A percentile compares a stretch with the other conserved stretches of the same genome.
Conservation (phyloP, 1,284 basidiomycete genomes). For the Ustilago hordei region DNA sequence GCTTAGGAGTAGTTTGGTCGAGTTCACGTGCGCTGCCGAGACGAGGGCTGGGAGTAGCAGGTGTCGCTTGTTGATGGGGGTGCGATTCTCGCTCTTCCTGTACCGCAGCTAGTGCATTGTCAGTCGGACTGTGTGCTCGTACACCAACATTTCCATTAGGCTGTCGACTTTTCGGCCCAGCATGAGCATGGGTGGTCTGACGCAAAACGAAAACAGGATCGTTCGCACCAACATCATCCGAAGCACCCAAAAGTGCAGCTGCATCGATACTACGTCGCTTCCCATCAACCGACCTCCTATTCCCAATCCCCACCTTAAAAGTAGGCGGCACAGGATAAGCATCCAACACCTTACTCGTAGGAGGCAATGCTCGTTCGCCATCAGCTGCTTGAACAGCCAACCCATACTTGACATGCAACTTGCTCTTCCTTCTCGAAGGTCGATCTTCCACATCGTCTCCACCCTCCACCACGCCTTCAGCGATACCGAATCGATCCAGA, state of each 20-base stretch:
- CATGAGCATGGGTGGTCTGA: conserved; percentile 47
- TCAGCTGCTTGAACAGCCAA: conserved; percentile 71
- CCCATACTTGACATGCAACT: conserved; percentile 82
- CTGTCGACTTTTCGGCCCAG: conserved; percentile 22
- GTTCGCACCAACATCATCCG: conserved; percentile 80
- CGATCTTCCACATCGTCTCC: conserved; percentile 97
- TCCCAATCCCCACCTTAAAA: conserved; percentile 74
- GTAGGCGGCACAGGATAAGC: conserved; percentile 78
- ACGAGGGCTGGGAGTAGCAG: conserved; percentile 23
- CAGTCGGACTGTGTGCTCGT: conserved; percentile 50
- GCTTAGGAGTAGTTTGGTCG: conserved; percentile 11
- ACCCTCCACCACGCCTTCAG: conserved; percentile 94
- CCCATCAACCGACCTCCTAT: conserved; percentile 79
- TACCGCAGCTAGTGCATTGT: conserved; percentile 70
- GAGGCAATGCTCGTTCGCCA: conserved; percentile 48
- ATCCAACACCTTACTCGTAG: conserved; percentile 73
- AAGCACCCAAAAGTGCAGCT: conserved; percentile 74
- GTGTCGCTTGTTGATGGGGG: background rate
- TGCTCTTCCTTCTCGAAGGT: conserved; percentile 81
- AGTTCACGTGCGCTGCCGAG: conserved; percentile 15
- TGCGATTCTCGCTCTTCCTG: conserved; percentile 64
- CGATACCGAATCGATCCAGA: conserved; percentile 89
- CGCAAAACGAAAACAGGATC: conserved; percentile 88
- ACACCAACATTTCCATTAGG: conserved; percentile 15
- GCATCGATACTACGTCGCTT: conserved; percentile 91